phyloP scores from a whole-genome alignment of 2,329 filamentous ascomycete species.

The Dactylonectria estremocensis region DNA sequence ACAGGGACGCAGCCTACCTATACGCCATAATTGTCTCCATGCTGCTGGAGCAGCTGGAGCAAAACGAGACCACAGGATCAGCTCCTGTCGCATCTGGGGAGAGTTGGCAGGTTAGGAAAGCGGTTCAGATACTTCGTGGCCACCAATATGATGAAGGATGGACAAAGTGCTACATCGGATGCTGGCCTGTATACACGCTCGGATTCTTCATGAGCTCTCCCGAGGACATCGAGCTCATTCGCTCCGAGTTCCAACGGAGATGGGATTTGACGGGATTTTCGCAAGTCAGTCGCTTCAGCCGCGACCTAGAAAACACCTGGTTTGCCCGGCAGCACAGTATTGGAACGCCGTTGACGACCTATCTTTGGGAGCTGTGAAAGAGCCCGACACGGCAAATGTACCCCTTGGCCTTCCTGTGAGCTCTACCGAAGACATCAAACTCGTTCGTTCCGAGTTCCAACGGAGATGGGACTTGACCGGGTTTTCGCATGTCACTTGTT shows the following conservation, averaged over 20 bases:
- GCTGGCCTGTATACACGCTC: conserved; percentile 44
- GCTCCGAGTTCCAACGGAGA: conserved; percentile 32
- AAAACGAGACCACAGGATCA: neutral
- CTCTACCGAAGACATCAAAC: conserved; percentile 23
- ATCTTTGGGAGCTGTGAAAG: neutral
- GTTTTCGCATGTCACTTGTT: conserved; percentile 37
- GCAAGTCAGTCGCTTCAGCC: conserved; percentile 34
- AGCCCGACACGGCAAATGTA: too few species aligned
- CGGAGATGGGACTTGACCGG: conserved; percentile 37
- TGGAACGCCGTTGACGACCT: neutral
- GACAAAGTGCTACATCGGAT: conserved; percentile 47
- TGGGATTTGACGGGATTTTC: conserved; percentile 39
- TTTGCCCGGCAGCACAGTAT: neutral
- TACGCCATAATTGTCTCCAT: conserved; percentile 40
- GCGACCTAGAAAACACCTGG: conserved; percentile 42
- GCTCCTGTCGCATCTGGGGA: neutral
- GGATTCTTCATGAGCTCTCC: conserved; percentile 34
- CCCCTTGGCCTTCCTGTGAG: too few species aligned
- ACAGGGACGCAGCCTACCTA: conserved; percentile 37
- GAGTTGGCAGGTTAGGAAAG: conserved; percentile 38
- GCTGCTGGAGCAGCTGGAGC: conserved; percentile 34
- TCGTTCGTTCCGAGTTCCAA: conserved; percentile 37
- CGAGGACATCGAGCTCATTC: conserved; percentile 34
- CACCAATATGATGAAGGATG: conserved; percentile 34
- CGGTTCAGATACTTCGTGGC: conserved; percentile 30